Percentiles rank a stretch among this genome's conserved stretches.
phyloP scores from a whole-genome alignment of 73 alveolate genomes.

The Loxodes magnus region DNA sequence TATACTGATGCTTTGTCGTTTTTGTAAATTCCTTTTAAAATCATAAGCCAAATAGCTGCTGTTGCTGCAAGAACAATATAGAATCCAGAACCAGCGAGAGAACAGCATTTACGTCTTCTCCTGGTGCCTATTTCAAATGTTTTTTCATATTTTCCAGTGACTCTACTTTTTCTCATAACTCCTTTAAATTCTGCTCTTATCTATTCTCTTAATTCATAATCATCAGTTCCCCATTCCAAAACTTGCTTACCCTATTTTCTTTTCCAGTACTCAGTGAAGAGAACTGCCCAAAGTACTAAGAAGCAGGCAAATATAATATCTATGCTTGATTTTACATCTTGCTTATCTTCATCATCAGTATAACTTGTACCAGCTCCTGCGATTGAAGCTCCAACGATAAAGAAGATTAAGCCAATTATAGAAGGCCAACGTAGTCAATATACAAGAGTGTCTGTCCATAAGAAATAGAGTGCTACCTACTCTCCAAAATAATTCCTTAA shows the following conservation, averaged over 20 bases:
- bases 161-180: not conserved
- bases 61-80: not conserved
- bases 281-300: not conserved
- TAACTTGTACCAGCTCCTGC: not conserved
- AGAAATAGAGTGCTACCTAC: conserved; percentile 44
- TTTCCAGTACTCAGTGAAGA: not conserved
- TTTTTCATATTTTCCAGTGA: not conserved
- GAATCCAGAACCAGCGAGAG: not conserved
- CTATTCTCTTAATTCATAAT: too few relatives aligned
- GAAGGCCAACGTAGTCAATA: not conserved
- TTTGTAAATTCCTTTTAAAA: not conserved
- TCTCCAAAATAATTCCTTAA: conserved; percentile 51
- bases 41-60: not conserved
- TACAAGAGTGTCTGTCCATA: conserved; percentile 20
- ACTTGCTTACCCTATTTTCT: not conserved
- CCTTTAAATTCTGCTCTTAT: conserved; percentile 8
- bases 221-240: too few relatives aligned
- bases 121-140: not conserved
- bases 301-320: conserved; percentile 1
- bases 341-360: not conserved
- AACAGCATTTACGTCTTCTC: not conserved
- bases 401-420: not conserved
- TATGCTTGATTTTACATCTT: too few relatives aligned
- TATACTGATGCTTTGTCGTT: not conserved
- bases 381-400: not conserved